Evolutionary conservation across 352 stramenopile species (phyloP), one percentile per base, ranked within the genome.

Genomic region (Globisporangium cylindrosporum): DNA sequence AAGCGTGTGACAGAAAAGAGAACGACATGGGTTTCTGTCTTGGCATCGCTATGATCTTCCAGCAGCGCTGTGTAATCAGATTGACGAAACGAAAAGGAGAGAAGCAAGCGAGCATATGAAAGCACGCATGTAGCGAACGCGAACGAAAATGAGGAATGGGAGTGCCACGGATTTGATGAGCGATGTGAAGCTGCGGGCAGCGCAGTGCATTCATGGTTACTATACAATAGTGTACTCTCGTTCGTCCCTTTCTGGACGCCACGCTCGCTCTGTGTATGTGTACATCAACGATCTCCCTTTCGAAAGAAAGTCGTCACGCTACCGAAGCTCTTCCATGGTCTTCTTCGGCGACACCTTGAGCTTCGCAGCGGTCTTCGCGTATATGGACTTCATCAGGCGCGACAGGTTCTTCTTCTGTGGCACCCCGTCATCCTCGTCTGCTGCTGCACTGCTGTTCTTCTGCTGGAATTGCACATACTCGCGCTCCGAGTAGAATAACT

Each of bases 381-480:
- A 84, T 70, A 88, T 83, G 62, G 74, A 74, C 25, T 72, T 70
- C 72, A 88, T 84, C 36, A 88, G 64, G 24, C 68, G 80, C 4
- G 78, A 81, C 1, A 88, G 66, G 51, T 83, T 74, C 60, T 79
- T 79, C 25, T 77, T 77, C 22, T 69, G 66, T 15, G 62, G 51
- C 15, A 22, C 29, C 27, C 9, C 27, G 64, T n/a, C 36, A 38
- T 61, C 41, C 18, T 57, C 53, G 38, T 66, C 65, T 8, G 24
- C n/a, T 3, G 24, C 49, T 57, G 22, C 54, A 6, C 32, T 38
- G 6, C 22, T n/a, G 32, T 79, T 68, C 8, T 32, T 43, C 66
- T 81, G 69, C n/a, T 86, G 68, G 69, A 88, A 88, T 68, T 84
- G 76, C 65, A 81, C 76, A 64, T 88, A 88, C 69, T 88, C 80